Base-by-base conservation (phyloP, 495 filamentous ascomycete genomes). In the Parachaetomium inaequale region DNA sequence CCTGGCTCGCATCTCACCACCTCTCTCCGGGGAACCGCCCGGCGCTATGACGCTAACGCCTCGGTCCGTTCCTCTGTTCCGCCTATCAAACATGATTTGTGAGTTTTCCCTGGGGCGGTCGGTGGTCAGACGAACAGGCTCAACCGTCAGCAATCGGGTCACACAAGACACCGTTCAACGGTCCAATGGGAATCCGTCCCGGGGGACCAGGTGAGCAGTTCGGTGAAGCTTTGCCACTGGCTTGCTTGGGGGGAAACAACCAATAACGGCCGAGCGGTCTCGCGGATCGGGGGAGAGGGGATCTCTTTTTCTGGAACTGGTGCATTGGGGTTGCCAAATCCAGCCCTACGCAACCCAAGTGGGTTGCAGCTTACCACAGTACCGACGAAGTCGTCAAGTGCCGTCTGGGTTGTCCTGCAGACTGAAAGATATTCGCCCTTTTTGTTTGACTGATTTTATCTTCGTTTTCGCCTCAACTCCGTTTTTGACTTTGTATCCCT, bases 11-110 rank as follows among this genome's bases (percentile, higher is more conserved):
- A n/a, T 36, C 51, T 53, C 31, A 32, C 29, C 28, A 49, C 14
- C 29, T 28, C 50, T 29, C 49, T 59, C 63, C 63, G 61, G 68
- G 62, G 66, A 61, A 66, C 51, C 46, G 28, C 49, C 25, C 23
- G 25, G 45, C 46, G 28, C 57, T 51, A 25, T 28, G 42, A 25
- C 31, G 7, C 42, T 45, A 1, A 23, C 38, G 54, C 59, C 55
- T 61, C 68, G 68, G 68, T 58, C 68, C 68, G 68, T 70, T 68
- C 68, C 68, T 66, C 61, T 55, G 34, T 10, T 52, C 32, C 34
- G 19, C 7, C 49, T 23, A 31, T 43, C 21, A 42, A 59, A 51
- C 42, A 51, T 61, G 47, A 59, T 61, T 55, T 46, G 38, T 40
- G 59, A 55, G 23, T 64, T 26, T 63, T 31, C 21, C 31, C 43